These are phyloP conservation scores for Globisporangium splendens DNA, from an alignment of 352 stramenopile genomes.

Conservation along the genomic window DNA sequence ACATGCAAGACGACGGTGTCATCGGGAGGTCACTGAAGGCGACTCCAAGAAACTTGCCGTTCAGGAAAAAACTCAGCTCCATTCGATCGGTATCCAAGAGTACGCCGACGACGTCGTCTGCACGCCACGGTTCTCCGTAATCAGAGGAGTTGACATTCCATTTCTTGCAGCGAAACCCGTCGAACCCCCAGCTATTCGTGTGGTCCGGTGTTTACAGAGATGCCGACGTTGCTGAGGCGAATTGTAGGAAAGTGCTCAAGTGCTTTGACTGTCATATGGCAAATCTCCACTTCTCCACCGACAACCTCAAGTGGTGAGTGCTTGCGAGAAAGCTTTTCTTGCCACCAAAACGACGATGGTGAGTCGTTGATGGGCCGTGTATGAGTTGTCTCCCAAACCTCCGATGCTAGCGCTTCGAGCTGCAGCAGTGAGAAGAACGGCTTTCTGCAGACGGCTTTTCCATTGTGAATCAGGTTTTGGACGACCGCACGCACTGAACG, in stretches of 20 bases:
- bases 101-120: conserved; percentile 83
- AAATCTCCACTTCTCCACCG: conserved; percentile 67
- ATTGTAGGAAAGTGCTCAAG: conserved; percentile 83
- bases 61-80: conserved; percentile 89
- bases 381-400: conserved; percentile 1
- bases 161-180: conserved; percentile 87
- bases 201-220: conserved; percentile 63
- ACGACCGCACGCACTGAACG: conserved; percentile 23
- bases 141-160: conserved; percentile 83
- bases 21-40: conserved; percentile 68
- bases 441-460: background rate
- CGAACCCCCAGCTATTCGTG: conserved; percentile 87
- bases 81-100: conserved; percentile 82
- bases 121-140: conserved; percentile 82
- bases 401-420: conserved; percentile 33
- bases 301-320: conserved; percentile 41
- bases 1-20: conserved; percentile 44
- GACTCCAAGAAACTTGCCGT: conserved; percentile 85
- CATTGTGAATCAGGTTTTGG: conserved; percentile 14
- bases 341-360: conserved; percentile 20
- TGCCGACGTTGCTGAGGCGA: conserved; percentile 35
- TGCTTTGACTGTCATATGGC: conserved; percentile 47
- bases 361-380: background rate
- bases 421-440: conserved; percentile 13
- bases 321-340: conserved; percentile 7